Evolutionary conservation across 805 yeast species (phyloP).

Genomic region (Yarrowia bubula): DNA sequence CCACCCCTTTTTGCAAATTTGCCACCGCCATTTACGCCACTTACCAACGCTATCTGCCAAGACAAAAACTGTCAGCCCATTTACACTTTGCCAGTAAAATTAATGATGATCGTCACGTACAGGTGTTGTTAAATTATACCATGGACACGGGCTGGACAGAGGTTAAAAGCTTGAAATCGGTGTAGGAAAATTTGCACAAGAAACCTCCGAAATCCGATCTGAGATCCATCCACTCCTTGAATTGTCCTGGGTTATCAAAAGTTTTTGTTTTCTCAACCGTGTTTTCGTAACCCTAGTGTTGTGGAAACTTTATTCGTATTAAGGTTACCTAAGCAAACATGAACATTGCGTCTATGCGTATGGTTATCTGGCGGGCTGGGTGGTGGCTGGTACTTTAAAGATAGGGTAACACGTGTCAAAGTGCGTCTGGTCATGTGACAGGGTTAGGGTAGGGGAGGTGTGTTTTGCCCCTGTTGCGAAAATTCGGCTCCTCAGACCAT

Average conservation of each 20-base stretch:
- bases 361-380: not conserved
- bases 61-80: conserved; percentile 5
- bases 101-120: not conserved
- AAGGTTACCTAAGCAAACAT: conserved; percentile 13
- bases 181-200: not conserved
- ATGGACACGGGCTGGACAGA: not conserved
- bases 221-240: too few relatives aligned
- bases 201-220: too few relatives aligned
- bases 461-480: not conserved
- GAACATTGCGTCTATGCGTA: conserved; percentile 13
- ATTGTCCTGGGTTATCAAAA: too few relatives aligned
- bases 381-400: not conserved
- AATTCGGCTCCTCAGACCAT: not conserved
- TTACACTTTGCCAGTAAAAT: conserved; percentile 2
- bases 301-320: not conserved
- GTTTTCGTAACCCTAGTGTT: not conserved
- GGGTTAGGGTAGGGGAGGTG: not conserved
- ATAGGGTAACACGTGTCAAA: conserved; percentile 2
- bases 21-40: not conserved
- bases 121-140: not conserved
- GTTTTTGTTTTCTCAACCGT: too few relatives aligned
- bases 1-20: not conserved
- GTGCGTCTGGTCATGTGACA: not conserved
- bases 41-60: not conserved
- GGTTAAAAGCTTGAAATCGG: not conserved